phyloP scores from a whole-genome alignment of 2,329 filamentous ascomycete genomes.

The Fusarium longipes region DNA sequence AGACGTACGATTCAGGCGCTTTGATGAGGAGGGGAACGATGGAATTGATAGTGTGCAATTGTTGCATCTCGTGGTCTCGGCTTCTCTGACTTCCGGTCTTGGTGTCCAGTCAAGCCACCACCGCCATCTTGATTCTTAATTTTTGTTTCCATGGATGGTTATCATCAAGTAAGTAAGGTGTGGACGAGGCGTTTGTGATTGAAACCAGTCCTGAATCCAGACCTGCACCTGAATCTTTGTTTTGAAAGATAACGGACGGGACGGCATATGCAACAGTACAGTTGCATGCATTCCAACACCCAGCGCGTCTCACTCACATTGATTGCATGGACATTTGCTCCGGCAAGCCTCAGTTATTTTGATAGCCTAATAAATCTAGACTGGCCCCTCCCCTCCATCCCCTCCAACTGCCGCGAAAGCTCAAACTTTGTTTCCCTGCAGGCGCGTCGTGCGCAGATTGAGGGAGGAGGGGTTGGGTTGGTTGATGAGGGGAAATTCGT shows the following conservation, averaged over 20 bases:
- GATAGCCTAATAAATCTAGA: background rate
- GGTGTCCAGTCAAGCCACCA: slow-evolving; percentile 22
- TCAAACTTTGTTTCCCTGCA: slow-evolving; percentile 11
- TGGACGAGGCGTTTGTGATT: background rate
- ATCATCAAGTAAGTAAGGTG: background rate
- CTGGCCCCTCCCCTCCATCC: background rate
- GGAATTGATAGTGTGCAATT: background rate
- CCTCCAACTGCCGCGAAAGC: slow-evolving; percentile 18
- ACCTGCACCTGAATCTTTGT: slow-evolving; percentile 2
- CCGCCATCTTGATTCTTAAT: slow-evolving; percentile 15
- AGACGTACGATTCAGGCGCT: background rate
- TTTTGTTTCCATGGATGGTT: too few relatives aligned
- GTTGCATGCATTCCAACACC: slow-evolving; percentile 7
- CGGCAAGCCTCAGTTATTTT: slow-evolving; percentile 1
- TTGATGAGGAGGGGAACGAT: background rate
- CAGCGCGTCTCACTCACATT: background rate
- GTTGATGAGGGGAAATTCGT: background rate
- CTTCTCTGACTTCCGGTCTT: slow-evolving; percentile 13
- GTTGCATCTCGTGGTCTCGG: slow-evolving; percentile 2
- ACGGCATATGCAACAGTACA: slow-evolving; percentile 20
- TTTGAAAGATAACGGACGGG: slow-evolving; percentile 35
- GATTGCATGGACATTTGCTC: slow-evolving; percentile 24
- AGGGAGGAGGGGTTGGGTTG: background rate
- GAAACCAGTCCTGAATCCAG: slow-evolving; percentile 21
- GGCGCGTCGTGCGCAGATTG: slow-evolving; percentile 12